A percentile compares a stretch with the other conserved stretches of the same genome.
Evolutionary conservation across 1,284 basidiomycete genomes (phyloP).

Genomic region (Trametes sp.): DNA sequence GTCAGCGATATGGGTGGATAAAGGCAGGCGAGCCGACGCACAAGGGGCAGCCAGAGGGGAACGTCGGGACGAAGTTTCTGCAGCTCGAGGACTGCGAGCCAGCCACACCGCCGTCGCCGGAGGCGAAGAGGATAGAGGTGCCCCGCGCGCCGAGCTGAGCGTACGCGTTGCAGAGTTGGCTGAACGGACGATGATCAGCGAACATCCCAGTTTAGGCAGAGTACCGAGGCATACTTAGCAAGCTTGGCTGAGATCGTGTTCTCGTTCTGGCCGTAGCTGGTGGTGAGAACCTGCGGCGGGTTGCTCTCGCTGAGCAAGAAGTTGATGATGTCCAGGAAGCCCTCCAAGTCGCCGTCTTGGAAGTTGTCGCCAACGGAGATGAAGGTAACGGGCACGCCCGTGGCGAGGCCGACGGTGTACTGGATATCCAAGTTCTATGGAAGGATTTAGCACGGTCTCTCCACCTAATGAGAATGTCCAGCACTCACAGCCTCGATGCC

Average conservation of each 20-base stretch:
- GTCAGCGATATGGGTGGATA: conserved; percentile 15
- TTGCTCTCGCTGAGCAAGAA: conserved; percentile 44
- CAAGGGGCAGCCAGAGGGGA: conserved; percentile 72
- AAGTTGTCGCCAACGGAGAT: conserved; percentile 53
- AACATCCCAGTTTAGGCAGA: conserved; percentile 37
- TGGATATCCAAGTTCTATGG: conserved; percentile 64
- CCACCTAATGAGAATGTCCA: no score
- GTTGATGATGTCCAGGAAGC: conserved; percentile 39
- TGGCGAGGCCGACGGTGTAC: conserved; percentile 61
- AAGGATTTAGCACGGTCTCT: neutral
- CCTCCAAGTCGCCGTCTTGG: conserved; percentile 33
- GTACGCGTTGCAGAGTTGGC: conserved; percentile 61
- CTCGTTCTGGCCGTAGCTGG: conserved; percentile 43
- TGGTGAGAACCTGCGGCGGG: conserved; percentile 58
- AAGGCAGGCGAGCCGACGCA: conserved; percentile 43
- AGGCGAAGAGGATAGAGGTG: conserved; percentile 68
- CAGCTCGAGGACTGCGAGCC: conserved; percentile 58
- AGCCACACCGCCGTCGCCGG: conserved; percentile 73
- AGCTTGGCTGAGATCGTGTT: conserved; percentile 46
- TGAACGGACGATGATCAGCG: conserved; percentile 10
- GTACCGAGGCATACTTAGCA: conserved; percentile 61
- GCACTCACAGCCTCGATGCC: conserved; percentile 56
- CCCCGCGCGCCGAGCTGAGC: conserved; percentile 69
- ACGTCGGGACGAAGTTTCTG: conserved; percentile 67
- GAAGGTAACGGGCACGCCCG: conserved; percentile 42